Conservation (phyloP, 2,329 filamentous ascomycete species). For the Emergomyces orientalis region DNA sequence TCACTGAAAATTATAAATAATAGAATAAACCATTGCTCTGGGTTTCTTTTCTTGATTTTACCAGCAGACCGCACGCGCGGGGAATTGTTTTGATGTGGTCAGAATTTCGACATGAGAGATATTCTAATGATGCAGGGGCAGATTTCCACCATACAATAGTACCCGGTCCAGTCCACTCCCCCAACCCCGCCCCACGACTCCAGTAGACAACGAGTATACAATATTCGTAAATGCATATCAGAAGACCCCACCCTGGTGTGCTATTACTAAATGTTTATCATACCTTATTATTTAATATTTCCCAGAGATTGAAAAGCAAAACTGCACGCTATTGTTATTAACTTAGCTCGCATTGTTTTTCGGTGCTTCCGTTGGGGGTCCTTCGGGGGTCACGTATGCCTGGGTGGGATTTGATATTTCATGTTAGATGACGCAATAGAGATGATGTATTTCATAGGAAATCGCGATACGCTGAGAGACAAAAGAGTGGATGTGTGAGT, state of each 20-base stretch:
- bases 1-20: no score
- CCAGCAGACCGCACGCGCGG: no score
- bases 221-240: neutral
- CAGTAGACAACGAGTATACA: neutral
- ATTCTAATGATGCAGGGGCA: neutral
- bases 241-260: neutral
- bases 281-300: neutral
- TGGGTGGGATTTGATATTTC: slow-evolving; percentile 14
- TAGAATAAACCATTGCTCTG: no score
- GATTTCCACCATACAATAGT: neutral
- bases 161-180: neutral
- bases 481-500: slow-evolving; percentile 5
- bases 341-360: slow-evolving; percentile 35
- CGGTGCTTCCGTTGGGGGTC: slow-evolving; percentile 46
- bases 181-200: neutral
- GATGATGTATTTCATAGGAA: neutral
- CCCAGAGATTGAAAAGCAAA: neutral
- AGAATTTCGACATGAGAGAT: no score
- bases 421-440: slow-evolving; percentile 10
- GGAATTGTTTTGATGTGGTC: no score
- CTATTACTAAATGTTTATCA: neutral
- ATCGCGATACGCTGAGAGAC: neutral
- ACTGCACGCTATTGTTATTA: neutral
- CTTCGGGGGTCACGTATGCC: slow-evolving; percentile 64
- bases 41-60: no score